Evolutionary conservation across 176 grass and related monocot genomes (phyloP).

Genomic region (Phoenix dactylifera): DNA sequence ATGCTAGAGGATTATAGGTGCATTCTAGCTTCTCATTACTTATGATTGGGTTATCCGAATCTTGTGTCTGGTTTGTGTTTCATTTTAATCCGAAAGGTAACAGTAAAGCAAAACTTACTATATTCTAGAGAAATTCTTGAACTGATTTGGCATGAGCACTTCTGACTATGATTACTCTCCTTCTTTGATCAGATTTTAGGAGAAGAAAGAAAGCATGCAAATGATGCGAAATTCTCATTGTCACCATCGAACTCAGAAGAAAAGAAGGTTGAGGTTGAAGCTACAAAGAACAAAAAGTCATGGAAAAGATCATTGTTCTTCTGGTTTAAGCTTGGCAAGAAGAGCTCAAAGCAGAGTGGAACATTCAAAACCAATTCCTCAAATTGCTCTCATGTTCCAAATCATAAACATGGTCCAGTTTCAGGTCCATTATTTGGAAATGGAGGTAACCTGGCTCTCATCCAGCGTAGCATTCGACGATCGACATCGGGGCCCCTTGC

Average conservation of each 20-base stretch:
- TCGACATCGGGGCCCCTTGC: neutral
- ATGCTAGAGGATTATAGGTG: too few species aligned
- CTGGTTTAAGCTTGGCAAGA: neutral
- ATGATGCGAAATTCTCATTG: neutral
- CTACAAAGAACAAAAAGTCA: neutral
- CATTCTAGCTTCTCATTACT: too few species aligned
- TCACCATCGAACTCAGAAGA: neutral
- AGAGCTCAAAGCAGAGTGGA: neutral
- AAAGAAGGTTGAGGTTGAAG: neutral
- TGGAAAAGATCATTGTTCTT: neutral
- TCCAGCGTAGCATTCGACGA: neutral
- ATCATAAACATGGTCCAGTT: neutral
- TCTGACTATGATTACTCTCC: neutral
- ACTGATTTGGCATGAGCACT: neutral
- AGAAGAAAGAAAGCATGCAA: neutral
- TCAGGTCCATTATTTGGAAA: neutral
- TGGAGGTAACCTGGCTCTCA: neutral
- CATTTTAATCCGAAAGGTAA: too few species aligned
- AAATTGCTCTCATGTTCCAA: neutral
- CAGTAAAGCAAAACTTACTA: too few species aligned
- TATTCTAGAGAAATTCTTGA: neutral
- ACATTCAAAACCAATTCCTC: neutral
- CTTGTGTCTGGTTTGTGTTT: too few species aligned
- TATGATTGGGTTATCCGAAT: too few species aligned
- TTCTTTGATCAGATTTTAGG: neutral